Evolutionary conservation across 2,329 filamentous ascomycete genomes (phyloP), one percentile per base, ranked within the genome.

Genomic region (Coniella vitis): DNA sequence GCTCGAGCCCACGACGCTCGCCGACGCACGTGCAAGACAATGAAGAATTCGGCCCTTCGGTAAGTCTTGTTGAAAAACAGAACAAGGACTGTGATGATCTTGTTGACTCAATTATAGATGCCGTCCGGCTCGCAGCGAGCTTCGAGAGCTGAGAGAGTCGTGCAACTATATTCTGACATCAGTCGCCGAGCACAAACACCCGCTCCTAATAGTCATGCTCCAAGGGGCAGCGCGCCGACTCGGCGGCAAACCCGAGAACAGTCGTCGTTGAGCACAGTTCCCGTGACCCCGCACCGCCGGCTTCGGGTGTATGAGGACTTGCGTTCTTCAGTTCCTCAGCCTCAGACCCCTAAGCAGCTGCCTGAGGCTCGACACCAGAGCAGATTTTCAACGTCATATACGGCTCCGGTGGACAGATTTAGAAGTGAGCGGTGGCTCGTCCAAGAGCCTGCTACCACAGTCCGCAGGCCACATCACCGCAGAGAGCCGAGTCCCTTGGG

Each of bases 261-360:
- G 48, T 56, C 39, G 47, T 52, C 17, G 50, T 54, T 16, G 44
- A 43, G 54, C 22, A 49, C 54, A 14, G 45, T 49, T 38, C 14
- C 35, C 17, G 34, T 54, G 39, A 60, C 56, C 4, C 60, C 59
- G 19, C 21, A 13, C 8, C 31, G 31, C 21, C 58, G 58, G 29
- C 51, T 74, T 41, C 60, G 59, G 19, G 62, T 78, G 21, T 77
- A 78, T 53, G 67, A 75, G 51, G 74, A 78, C 54, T 60, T 60
- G 20, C 48, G 71, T 39, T 66, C 73, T 7, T 63, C 70, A 19
- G 62, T 63, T 4, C 61, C 59, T 9, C 74, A 76, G 53, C 73
- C 74, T n/a, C 72, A 73, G 56, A 76, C 75, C 10, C 73, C 74
- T 19, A 63, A 64, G 38, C 67, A 75, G 47, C 56, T 76, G n/a